Evolutionary conservation across 116 monocot species (phyloP).

Genomic region (Papilionanthe hybrid): DNA sequence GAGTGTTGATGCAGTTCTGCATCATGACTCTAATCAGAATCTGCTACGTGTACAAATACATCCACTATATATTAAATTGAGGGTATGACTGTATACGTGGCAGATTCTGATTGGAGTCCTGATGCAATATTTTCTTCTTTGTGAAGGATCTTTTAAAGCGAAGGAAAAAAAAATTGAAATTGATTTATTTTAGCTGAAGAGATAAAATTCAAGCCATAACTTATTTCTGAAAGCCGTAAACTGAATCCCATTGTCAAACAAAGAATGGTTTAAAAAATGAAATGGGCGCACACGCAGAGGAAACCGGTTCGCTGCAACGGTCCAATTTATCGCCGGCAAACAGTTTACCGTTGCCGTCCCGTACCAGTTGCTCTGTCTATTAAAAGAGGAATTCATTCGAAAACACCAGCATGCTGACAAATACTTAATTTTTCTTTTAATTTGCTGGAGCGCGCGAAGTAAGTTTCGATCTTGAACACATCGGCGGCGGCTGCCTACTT

Average conservation of each 20-base stretch:
- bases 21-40: too few relatives aligned
- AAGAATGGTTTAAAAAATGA: too few relatives aligned
- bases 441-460: background rate
- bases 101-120: too few relatives aligned
- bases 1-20: too few relatives aligned
- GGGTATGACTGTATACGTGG: too few relatives aligned
- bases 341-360: constrained; percentile 4
- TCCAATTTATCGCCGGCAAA: background rate
- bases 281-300: background rate
- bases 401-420: background rate
- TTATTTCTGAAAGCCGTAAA: background rate
- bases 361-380: background rate
- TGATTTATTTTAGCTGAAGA: background rate
- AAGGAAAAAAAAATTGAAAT: too few relatives aligned
- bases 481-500: background rate
- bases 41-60: too few relatives aligned
- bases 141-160: too few relatives aligned
- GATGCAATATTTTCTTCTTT: too few relatives aligned
- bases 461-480: background rate
- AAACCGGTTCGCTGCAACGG: background rate
- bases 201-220: background rate
- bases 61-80: too few relatives aligned
- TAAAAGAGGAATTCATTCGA: too few relatives aligned
- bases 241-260: background rate
- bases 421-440: background rate